Percentiles rank a stretch among this genome's conserved stretches.
Conservation (phyloP, 768 basidiomycete species). For the Macrolepiota dolichaula region DNA sequence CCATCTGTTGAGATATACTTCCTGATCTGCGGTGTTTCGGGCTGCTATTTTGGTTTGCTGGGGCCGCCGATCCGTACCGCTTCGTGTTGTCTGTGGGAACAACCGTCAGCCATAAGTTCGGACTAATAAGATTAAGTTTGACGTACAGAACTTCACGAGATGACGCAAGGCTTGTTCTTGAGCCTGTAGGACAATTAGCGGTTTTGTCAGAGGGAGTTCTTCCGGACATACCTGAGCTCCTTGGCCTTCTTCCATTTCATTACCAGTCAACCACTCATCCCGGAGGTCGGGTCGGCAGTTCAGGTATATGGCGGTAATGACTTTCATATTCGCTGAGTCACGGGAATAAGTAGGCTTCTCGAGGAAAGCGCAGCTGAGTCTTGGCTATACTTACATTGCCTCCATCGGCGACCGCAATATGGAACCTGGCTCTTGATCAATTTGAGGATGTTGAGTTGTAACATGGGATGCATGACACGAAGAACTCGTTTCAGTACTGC, state of each 20-base stretch:
- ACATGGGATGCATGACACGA: conserved; percentile 88
- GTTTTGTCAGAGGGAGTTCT: background rate
- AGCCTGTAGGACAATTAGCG: conserved; percentile 44
- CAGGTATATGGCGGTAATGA: conserved; percentile 96
- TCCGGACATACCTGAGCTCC: conserved; percentile 72
- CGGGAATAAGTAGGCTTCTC: conserved; percentile 8
- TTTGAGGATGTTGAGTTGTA: conserved; percentile 94
- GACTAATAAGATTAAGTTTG: background rate
- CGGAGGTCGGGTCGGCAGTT: conserved; percentile 96
- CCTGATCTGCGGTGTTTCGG: conserved; percentile 71
- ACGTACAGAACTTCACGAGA: conserved; percentile 91
- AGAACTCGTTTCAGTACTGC: conserved; percentile 94
- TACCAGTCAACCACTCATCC: conserved; percentile 96
- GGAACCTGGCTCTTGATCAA: conserved; percentile 99
- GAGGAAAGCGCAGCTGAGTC: conserved; percentile 3
- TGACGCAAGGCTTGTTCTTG: conserved; percentile 94
- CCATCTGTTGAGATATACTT: conserved; percentile 79
- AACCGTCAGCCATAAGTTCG: conserved; percentile 1
- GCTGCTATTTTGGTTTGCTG: conserved; percentile 44
- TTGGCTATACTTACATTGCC: conserved; percentile 65
- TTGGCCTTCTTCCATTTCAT: conserved; percentile 87
- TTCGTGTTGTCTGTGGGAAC: conserved; percentile 74
- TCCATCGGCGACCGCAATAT: conserved; percentile 96
- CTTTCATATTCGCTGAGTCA: conserved; percentile 93
- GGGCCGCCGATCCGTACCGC: conserved; percentile 69